Evolutionary conservation across 2,329 filamentous ascomycete species (phyloP), one percentile per base, ranked within the genome.

Genomic region (Cladobotryum mycophilum): DNA sequence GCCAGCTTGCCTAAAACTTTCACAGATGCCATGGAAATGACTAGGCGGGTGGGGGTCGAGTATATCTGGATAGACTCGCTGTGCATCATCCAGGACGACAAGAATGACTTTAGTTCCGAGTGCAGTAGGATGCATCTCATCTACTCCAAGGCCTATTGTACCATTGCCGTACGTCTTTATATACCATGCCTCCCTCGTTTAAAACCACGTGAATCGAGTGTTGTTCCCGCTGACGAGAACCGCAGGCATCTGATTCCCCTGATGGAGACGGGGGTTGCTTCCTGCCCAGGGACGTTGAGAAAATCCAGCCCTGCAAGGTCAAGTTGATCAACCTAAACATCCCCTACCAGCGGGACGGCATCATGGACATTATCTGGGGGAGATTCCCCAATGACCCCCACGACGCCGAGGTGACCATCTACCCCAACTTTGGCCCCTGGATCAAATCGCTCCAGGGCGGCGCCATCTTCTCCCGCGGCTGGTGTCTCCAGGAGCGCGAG

Each of bases 1-100:
- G 49, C 25, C 18, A 36, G 34, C 13, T 36, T 51, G 7, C 49
- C 49, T 5, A 45, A 37, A 22, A 47, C 49, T 13, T 51, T 47
- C 30, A 40, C 14, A 5, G 49, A 51, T 14, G 49, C 43, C n/a
- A 47, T 47, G 33, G 35, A 18, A 14, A 15, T 25, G 8, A 38
- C 44, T 13, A 30, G n/a, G 6, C 5, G 33, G 15, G 9, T 47
- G 30, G 44, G 44, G 11, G n/a, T 18, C 9, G 14, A 18, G 2
- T 57, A 56, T 15, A 14, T 53, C 17, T 47, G 44, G 44, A 47
- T 47, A 18, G 44, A 47, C 17, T 36, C 44, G 6, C 35, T 47
- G 7, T 47, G 44, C 35, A 47, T 47, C 20, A 47, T 47, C 33
- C 44, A 47, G 20, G 44, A 47, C 35, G 44, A 47, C 35, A 38